Conservation (phyloP, 768 basidiomycete genomes). For the Terana coerulea region DNA sequence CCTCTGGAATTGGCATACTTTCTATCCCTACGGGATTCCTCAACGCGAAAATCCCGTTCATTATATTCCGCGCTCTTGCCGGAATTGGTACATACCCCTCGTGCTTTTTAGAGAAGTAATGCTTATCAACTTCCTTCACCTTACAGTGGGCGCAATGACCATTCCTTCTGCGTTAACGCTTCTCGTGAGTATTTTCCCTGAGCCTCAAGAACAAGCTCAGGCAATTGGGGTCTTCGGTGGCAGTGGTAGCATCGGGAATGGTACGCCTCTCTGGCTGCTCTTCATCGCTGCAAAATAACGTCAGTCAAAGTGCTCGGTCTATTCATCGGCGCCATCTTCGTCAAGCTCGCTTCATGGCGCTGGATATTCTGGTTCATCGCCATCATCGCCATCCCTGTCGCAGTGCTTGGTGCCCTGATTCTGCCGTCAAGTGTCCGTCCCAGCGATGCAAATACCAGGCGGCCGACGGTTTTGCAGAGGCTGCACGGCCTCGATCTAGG, state of each 20-base stretch:
- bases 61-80: conserved; percentile 23
- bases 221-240: conserved; percentile 39
- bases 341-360: conserved; percentile 28
- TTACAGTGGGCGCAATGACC: conserved; percentile 33
- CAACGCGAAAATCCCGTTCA: conserved; percentile 18
- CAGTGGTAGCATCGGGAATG: conserved; percentile 38
- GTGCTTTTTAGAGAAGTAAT: too few species aligned
- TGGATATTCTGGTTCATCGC: conserved; percentile 42
- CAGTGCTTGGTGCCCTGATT: conserved; percentile 20
- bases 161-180: conserved; percentile 37
- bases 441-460: neutral
- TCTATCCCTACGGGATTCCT: conserved; percentile 23
- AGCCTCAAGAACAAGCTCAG: conserved; percentile 33
- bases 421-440: conserved; percentile 17
- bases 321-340: conserved; percentile 31
- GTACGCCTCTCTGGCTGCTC: conserved; percentile 11
- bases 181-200: conserved; percentile 41
- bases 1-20: conserved; percentile 16
- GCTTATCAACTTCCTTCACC: neutral
- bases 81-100: conserved; percentile 16
- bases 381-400: conserved; percentile 28
- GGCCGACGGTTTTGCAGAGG: neutral
- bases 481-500: conserved; percentile 22
- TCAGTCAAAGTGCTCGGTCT: conserved; percentile 21
- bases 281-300: neutral